Percentiles rank a stretch among this genome's conserved stretches.
Evolutionary conservation across 495 filamentous ascomycete genomes (phyloP).

Genomic region (Aspergillus campestris): DNA sequence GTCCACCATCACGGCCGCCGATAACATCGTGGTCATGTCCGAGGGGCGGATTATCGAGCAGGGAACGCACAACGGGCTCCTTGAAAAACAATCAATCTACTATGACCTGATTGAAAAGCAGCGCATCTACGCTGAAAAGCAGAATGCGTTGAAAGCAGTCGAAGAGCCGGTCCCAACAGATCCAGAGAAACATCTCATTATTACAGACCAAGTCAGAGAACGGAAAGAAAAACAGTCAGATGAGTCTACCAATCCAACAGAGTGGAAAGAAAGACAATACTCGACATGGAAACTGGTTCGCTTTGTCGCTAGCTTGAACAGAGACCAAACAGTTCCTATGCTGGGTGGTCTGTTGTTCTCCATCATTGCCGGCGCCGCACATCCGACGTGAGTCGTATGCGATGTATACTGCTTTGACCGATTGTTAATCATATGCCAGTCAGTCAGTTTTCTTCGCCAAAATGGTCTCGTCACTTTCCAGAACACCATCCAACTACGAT

Average conservation of each 20-base stretch:
- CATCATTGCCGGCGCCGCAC: constrained; percentile 68
- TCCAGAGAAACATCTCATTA: no score
- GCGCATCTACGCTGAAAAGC: constrained; percentile 40
- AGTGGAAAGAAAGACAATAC: constrained; percentile 55
- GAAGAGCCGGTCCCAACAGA: no score
- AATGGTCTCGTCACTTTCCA: constrained; percentile 56
- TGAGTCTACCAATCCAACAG: no score
- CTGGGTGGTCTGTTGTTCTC: constrained; percentile 63
- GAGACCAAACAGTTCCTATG: constrained; percentile 60
- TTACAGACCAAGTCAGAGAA: no score
- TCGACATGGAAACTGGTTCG: constrained; percentile 73
- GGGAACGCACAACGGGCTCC: constrained; percentile 63
- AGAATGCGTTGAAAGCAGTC: no score
- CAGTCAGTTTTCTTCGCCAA: constrained; percentile 87
- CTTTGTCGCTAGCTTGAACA: constrained; percentile 74
- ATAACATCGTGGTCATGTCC: constrained; percentile 90
- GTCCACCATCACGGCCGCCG: constrained; percentile 81
- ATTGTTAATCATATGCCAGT: no score
- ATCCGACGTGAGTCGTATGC: constrained; percentile 44
- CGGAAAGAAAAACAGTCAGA: no score
- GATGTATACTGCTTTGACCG: no score
- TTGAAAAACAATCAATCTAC: constrained; percentile 53
- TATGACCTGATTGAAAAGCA: constrained; percentile 69
- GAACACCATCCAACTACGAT: constrained; percentile 33
- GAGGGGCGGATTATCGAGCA: constrained; percentile 75